Percentiles rank a stretch among this genome's conserved stretches.
phyloP scores from a whole-genome alignment of 805 yeast genomes.

The Tetrapisispora taiwanensis region DNA sequence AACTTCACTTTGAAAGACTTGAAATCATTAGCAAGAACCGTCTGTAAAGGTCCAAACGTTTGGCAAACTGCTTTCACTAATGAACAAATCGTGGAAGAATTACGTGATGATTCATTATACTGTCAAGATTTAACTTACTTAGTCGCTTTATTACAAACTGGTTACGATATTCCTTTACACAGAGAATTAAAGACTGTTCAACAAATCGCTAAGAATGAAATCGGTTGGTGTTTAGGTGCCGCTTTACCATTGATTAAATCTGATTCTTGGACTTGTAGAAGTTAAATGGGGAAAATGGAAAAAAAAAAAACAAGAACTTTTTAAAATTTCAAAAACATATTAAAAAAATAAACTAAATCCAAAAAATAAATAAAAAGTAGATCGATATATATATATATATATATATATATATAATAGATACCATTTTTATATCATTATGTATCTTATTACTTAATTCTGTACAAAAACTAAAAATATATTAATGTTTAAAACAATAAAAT shows the following conservation, averaged over 20 bases:
- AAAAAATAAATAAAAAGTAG: neutral
- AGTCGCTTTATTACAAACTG: conserved; percentile 84
- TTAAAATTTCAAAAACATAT: no score
- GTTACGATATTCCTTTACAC: conserved; percentile 84
- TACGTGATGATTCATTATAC: conserved; percentile 81
- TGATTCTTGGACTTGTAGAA: conserved; percentile 59
- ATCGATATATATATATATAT: no score
- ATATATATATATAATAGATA: neutral
- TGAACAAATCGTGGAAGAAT: conserved; percentile 24
- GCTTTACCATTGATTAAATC: conserved; percentile 78
- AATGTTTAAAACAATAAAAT: no score
- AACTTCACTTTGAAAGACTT: conserved; percentile 81
- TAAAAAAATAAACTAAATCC: no score
- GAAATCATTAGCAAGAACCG: conserved; percentile 67
- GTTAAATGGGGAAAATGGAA: conserved; percentile 2
- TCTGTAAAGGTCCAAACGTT: conserved; percentile 73
- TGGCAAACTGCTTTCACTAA: conserved; percentile 40
- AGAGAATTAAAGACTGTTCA: conserved; percentile 90
- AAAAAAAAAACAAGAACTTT: neutral
- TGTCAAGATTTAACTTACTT: conserved; percentile 88
- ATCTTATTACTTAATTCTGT: neutral
- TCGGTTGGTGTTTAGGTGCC: conserved; percentile 99
- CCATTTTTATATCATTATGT: neutral
- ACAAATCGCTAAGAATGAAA: conserved; percentile 77
- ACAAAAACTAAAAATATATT: no score